Evolutionary conservation across 2,329 filamentous ascomycete species (phyloP).

Genomic region (Tolypocladium tropicale): DNA sequence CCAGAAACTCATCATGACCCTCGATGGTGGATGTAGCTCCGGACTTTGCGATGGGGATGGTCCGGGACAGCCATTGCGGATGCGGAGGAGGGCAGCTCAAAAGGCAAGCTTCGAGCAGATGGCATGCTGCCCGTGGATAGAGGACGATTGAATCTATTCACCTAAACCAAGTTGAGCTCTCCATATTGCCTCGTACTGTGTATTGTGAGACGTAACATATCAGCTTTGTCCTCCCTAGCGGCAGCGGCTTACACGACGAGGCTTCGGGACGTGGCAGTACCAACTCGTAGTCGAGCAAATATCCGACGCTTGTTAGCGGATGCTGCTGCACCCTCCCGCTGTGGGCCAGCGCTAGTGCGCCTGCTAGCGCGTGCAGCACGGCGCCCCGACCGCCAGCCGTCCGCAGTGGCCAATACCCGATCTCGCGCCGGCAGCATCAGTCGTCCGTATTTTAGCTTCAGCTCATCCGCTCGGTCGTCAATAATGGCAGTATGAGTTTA

Average conservation of each 20-base stretch:
- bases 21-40: constrained; percentile 19
- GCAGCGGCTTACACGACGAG: neutral
- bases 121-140: constrained; percentile 22
- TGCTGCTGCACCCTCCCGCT: neutral
- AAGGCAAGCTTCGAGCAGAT: neutral
- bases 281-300: neutral
- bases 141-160: constrained; percentile 42
- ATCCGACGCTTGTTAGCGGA: neutral
- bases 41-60: constrained; percentile 15
- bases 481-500: neutral
- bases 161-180: neutral
- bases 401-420: no score
- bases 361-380: no score
- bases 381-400: no score
- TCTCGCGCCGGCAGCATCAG: neutral
- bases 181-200: neutral
- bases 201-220: neutral
- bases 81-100: constrained; percentile 14
- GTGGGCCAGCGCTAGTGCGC: neutral
- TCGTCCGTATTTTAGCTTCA: neutral
- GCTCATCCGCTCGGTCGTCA: neutral
- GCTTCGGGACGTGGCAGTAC: neutral
- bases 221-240: neutral
- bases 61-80: constrained; percentile 22
- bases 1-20: constrained; percentile 6